Percentiles rank a stretch among this genome's conserved stretches.
Conservation (phyloP, 2,329 filamentous ascomycete genomes). For the Aspergillus sp. region DNA sequence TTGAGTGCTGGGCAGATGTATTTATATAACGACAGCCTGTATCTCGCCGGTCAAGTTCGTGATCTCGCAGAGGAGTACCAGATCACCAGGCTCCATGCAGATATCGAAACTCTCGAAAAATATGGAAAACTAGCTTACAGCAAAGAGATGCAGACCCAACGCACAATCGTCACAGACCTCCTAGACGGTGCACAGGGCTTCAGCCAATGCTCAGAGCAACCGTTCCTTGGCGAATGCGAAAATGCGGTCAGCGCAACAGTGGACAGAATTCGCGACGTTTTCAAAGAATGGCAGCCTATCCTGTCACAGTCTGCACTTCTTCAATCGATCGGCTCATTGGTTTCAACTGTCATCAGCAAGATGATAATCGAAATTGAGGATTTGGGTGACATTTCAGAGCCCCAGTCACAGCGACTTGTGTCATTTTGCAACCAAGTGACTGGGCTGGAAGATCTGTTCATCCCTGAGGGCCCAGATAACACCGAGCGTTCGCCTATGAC, state of each 20-base stretch:
- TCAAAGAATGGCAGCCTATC: constrained; percentile 59
- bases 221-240: constrained; percentile 62
- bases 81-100: constrained; percentile 53
- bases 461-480: constrained; percentile 43
- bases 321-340: constrained; percentile 62
- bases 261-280: constrained; percentile 59
- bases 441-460: constrained; percentile 59
- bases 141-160: constrained; percentile 65
- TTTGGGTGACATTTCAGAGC: constrained; percentile 63
- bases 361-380: constrained; percentile 65
- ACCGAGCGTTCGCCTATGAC: constrained; percentile 53
- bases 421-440: constrained; percentile 58
- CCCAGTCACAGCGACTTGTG: constrained; percentile 62
- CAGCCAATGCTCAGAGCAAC: constrained; percentile 58
- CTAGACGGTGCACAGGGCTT: constrained; percentile 66
- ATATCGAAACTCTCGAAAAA: constrained; percentile 58
- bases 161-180: constrained; percentile 62
- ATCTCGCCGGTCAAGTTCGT: constrained; percentile 57
- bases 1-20: constrained; percentile 60
- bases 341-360: constrained; percentile 59
- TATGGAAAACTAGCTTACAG: constrained; percentile 64
- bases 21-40: constrained; percentile 65
- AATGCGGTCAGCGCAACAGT: constrained; percentile 60
- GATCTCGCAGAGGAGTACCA: constrained; percentile 50
- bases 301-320: constrained; percentile 61